Percentiles rank a stretch among this genome's conserved stretches.
phyloP scores from a whole-genome alignment of 2,329 filamentous ascomycete genomes.

The Alternaria hordeiaustralica region DNA sequence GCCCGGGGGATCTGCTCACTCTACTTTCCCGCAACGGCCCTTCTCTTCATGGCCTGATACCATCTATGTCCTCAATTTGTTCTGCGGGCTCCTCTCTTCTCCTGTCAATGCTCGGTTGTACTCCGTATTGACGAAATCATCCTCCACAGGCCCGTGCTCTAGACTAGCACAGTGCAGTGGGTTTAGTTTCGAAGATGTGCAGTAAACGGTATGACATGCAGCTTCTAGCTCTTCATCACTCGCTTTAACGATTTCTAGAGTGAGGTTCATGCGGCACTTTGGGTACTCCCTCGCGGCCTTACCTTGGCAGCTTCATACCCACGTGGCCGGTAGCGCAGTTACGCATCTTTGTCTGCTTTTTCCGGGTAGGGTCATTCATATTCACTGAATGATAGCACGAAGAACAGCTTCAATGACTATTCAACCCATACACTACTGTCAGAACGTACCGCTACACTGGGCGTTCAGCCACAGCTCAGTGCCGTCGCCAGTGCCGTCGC shows the following conservation, averaged over 20 bases:
- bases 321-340: neutral
- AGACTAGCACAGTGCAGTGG: neutral
- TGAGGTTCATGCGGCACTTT: neutral
- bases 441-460: neutral
- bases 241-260: neutral
- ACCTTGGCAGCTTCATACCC: neutral
- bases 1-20: neutral
- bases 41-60: neutral
- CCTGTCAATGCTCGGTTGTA: neutral
- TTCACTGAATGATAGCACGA: neutral
- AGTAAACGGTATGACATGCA: neutral
- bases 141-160: neutral
- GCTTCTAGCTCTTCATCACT: neutral
- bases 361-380: neutral
- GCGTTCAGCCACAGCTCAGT: neutral
- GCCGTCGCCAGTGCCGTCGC: neutral
- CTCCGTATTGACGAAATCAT: neutral
- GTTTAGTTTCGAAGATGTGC: neutral
- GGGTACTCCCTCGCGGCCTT: neutral
- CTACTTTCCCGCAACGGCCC: neutral
- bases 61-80: neutral
- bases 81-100: neutral
- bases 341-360: neutral
- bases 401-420: neutral
- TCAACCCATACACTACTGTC: neutral